Base-by-base conservation (phyloP, 805 yeast species). In the Torulaspora franciscae region DNA sequence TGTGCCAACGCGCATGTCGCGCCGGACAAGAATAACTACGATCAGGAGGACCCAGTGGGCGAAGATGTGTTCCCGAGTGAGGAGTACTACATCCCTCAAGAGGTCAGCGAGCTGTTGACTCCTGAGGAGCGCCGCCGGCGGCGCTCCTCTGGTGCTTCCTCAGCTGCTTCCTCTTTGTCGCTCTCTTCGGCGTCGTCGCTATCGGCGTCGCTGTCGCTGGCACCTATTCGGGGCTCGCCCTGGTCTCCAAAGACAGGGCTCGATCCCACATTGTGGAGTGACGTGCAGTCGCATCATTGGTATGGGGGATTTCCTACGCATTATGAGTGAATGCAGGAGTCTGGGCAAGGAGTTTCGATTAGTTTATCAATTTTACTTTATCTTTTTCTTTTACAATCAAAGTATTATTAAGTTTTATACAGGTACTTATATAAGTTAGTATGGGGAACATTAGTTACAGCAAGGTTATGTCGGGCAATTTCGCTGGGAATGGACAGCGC, bases 1-100 rank as follows among this genome's bases (percentile, higher is more conserved):
- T 91, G 99, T 70, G 98, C 96, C 1, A 76, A 91, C 58, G 95
- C 95, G 6, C 99, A 91, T 67, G 75, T 85, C 46, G 67, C 85
- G 32, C 95, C 96, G 0, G 95, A 90, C 57, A 96, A 27, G 96
- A 1, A 43, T 28, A 42, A 40, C 27, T 38, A 25, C 14, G 45
- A 36, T 17, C 36, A 38, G 27, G 44, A 42, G 17, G 50, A 37
- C 11, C 46, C 61, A n/a, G n/a, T n/a, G 15, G 43, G 27, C n/a
- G 76, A 71, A 36, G 77, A 73, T 36, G 74, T 61, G 15, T 30
- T 30, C 33, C 33, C 33, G 17, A 30, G 33, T 37, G 52, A 48
- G 35, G 90, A 85, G 52, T 95, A 85, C 58, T 84, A 79, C 54
- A 84, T 89, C 3, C 97, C 97, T 1, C 80, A 83, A 5, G 78